Conservation (phyloP, 768 basidiomycete genomes). For the Kwoniella dendrophila region DNA sequence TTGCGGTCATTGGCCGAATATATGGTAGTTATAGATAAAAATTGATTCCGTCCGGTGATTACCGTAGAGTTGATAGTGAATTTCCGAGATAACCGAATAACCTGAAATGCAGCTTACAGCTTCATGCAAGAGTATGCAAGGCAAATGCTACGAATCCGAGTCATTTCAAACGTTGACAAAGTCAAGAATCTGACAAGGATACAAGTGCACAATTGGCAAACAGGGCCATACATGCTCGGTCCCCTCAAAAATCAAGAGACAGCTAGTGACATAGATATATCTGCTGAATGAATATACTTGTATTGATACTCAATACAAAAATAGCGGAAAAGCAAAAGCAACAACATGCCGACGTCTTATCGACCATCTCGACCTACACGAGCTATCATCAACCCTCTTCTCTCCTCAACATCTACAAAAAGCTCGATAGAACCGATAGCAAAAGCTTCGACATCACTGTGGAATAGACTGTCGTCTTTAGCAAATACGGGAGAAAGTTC, state of each 20-base stretch:
- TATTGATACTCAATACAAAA: too few species aligned
- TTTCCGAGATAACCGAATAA: too few species aligned
- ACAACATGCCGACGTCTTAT: slow-evolving; percentile 3
- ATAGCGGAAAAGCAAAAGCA: not conserved
- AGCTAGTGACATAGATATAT: too few species aligned
- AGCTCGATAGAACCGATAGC: slow-evolving; percentile 1
- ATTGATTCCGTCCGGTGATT: not conserved
- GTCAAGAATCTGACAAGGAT: too few species aligned
- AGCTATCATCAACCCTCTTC: slow-evolving; percentile 5
- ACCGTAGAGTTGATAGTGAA: too few species aligned
- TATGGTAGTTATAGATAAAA: too few species aligned
- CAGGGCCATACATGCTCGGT: too few species aligned
- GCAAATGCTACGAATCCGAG: not conserved
- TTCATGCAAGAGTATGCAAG: too few species aligned
- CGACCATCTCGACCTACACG: not conserved
- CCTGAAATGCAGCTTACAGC: too few species aligned
- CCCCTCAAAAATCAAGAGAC: too few species aligned
- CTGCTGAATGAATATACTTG: too few species aligned
- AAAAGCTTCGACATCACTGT: not conserved
- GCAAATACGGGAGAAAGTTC: not conserved
- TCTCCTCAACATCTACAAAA: not conserved
- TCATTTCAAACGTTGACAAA: not conserved
- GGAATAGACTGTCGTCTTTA: not conserved
- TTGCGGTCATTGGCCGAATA: not conserved
- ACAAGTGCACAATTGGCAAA: too few species aligned